Base-by-base conservation (phyloP, 306 rosid genomes). In the Citrullus mucosospermus region DNA sequence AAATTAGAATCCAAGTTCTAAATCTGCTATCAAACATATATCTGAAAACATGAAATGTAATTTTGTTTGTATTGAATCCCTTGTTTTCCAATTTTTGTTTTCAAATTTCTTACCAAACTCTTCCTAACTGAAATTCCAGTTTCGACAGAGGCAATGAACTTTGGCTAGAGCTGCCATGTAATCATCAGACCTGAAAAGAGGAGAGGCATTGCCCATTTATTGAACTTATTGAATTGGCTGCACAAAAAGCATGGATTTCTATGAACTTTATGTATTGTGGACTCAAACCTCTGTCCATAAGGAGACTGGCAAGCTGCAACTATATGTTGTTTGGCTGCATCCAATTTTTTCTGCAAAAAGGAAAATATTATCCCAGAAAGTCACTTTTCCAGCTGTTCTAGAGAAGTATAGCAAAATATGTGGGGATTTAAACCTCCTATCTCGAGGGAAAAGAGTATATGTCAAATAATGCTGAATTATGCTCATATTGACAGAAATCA, bases 101-200 rank as follows among this genome's bases (percentile, higher is more conserved):
- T 22, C 22, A 22, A 22, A 22, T 22, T 22, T 22, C 22, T 22
- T 22, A 22, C 22, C 22, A 22, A 22, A 22, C 8, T 8, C 8
- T 44, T 68, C 41, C 15, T 16, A 85, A 76, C 56, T 55, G 57
- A 56, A 16, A 28, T 16, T 82, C 97, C 97, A 94, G 63, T 87
- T 90, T 85, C 95, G 88, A 85, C 91, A 91, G 30, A 84, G 89
- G 79, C 92, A 82, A 80, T 91, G 98, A 91, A 95, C 97, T 86
- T 85, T 88, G 55, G 97, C 89, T 17, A 95, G 90, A 78, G 97
- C 85, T 51, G 91, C 93, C 97, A 92, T 95, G 71, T 95, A 95
- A 85, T 95, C 97, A 77, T 91, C 92, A 67, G 97, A 91, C 82
- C 98, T 95, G 88, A 82, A 78, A 82, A 32, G 30, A 71, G 84